Conservation (phyloP, 1,139 yeast species). For the Kodamaea arcana region DNA sequence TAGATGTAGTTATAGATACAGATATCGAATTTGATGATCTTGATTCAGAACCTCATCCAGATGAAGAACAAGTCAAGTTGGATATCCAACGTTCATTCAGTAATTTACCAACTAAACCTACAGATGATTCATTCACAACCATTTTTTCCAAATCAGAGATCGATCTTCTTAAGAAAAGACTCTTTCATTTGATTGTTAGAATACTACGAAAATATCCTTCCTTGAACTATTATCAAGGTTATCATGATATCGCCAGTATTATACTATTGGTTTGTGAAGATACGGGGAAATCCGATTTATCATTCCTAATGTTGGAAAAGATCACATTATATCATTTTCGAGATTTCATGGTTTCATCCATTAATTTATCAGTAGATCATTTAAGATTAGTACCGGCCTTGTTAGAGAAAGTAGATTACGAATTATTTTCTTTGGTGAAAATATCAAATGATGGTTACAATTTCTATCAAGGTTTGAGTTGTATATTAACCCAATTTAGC, state of each 20-base stretch:
- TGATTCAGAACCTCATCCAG: constrained; percentile 51
- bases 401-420: constrained; percentile 46
- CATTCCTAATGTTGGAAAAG: constrained; percentile 49
- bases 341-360: constrained; percentile 77
- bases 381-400: constrained; percentile 62
- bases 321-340: constrained; percentile 64
- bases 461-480: constrained; percentile 64
- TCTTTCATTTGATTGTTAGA: constrained; percentile 47
- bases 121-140: constrained; percentile 30
- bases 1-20: constrained; percentile 17
- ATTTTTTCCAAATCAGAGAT: constrained; percentile 34
- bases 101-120: constrained; percentile 30
- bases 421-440: constrained; percentile 47
- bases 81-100: constrained; percentile 76
- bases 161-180: constrained; percentile 32
- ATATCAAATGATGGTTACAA: constrained; percentile 34
- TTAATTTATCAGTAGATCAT: constrained; percentile 64
- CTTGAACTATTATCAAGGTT: constrained; percentile 85
- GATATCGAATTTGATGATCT: constrained; percentile 20
- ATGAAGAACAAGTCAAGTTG: constrained; percentile 72
- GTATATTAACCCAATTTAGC: constrained; percentile 71
- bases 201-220: constrained; percentile 59
- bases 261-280: constrained; percentile 50
- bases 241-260: constrained; percentile 78
- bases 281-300: constrained; percentile 23